Conservation (phyloP, 2,329 filamentous ascomycete genomes). For the Aspergillus sp. region DNA sequence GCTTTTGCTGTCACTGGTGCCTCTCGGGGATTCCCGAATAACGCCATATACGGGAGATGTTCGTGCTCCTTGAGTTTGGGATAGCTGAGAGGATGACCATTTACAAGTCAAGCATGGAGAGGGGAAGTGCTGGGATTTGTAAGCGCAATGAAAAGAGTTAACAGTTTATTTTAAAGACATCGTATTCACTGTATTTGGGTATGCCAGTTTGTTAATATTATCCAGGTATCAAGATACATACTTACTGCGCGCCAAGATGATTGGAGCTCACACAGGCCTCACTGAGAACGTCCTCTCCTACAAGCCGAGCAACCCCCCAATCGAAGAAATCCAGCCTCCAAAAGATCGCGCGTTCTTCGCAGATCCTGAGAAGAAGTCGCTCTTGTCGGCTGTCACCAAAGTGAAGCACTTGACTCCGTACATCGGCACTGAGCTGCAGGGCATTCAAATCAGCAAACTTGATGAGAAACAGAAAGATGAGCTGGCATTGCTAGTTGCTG, state of each 20-base stretch:
- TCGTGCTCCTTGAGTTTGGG: background rate
- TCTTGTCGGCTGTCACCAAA: conserved; percentile 2
- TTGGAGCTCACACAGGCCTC: background rate
- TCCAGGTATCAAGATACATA: background rate
- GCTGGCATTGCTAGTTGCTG: background rate
- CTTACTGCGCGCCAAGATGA: conserved; percentile 2
- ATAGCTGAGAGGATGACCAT: background rate
- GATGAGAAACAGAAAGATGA: conserved; percentile 3
- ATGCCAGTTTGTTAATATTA: background rate
- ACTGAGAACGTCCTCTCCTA: conserved; percentile 2
- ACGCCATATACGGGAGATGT: background rate
- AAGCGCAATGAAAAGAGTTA: background rate
- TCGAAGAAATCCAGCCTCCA: conserved; percentile 1
- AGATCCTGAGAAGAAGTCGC: background rate
- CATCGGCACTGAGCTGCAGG: background rate
- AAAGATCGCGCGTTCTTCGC: conserved; percentile 2
- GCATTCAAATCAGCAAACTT: conserved; percentile 1
- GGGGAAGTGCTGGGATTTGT: background rate
- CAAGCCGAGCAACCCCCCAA: background rate
- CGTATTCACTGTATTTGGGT: background rate
- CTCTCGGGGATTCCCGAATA: background rate
- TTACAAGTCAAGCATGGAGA: background rate
- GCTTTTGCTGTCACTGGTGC: background rate
- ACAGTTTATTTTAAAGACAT: background rate
- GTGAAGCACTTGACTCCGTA: conserved; percentile 6